Evolutionary conservation across 2,329 filamentous ascomycete species (phyloP), one percentile per base, ranked within the genome.

Genomic region (Laburnicola sp.): DNA sequence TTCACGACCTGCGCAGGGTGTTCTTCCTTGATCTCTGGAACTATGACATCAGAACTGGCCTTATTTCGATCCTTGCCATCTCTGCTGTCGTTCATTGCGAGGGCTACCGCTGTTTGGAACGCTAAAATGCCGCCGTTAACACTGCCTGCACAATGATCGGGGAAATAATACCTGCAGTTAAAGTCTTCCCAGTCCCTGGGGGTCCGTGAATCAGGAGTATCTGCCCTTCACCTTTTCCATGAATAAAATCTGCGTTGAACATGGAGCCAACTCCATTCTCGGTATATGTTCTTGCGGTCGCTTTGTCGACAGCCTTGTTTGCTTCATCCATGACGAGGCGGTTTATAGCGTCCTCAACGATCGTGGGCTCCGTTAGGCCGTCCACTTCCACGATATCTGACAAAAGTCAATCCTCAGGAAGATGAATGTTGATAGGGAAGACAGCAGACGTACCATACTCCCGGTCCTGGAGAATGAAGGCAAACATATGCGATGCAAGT

Each of bases 171-270:
- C 68, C 71, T 30, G 69, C 60, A 10, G 71, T 61, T 6, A 97
- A 80, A 2, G 93, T 97, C 80, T 97, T 97, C 63, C 93, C 93
- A 4, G 93, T 97, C 72, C 93, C 93, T 1, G 93, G 94, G 4
- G 92, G 92, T 0, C 93, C 93, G 74, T 97, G 97, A 2, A 70
- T 51, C n/a, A 71, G 51, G 6, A 69, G 50, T 21, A 65, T 63
- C 22, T 65, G 46, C 1, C 66, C 65, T 52, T 63, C 53, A 7
- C 70, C 72, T 53, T 75, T 75, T n/a, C 48, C 45, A 6, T 21
- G 28, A 9, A 55, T 53, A 8, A 43, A 48, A 40, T 59, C 54
- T 2, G 51, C 52, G 30, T 27, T 46, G 38, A 52, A 50, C 2
- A 47, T 32, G 16, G 10, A 21, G 10, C n/a, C 48, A 5, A 28